phyloP scores from a whole-genome alignment of 179 eudicot genomes.

The Silene vulgaris region DNA sequence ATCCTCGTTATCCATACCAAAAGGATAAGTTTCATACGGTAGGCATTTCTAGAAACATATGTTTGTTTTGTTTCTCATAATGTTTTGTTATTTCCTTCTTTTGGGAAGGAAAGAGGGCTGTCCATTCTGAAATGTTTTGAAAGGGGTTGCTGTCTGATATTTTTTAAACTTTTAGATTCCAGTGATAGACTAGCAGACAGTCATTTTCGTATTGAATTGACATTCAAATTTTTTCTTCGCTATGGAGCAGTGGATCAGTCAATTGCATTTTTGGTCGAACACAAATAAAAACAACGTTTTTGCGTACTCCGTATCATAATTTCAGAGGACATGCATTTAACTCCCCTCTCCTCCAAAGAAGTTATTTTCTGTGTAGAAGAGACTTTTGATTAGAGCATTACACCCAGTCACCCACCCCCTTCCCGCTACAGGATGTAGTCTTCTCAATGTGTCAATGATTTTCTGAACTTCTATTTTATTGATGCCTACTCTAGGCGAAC shows the following conservation, averaged over 20 bases:
- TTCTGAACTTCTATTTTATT: constrained; percentile 12
- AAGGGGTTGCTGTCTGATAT: no score
- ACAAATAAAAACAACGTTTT: background rate
- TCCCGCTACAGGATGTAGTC: background rate
- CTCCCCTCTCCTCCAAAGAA: background rate
- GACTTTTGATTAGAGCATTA: background rate
- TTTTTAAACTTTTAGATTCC: no score
- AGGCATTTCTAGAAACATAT: no score
- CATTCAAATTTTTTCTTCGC: background rate
- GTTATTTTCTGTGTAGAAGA: background rate
- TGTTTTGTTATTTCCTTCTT: no score
- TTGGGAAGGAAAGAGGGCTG: no score
- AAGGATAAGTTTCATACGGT: no score
- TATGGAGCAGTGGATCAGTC: background rate
- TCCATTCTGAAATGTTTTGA: no score
- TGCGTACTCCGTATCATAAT: no score
- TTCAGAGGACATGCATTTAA: no score
- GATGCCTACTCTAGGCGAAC: constrained; percentile 42
- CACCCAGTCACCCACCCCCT: background rate
- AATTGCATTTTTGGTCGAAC: background rate
- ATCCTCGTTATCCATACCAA: no score
- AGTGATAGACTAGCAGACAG: background rate
- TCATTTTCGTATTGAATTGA: background rate
- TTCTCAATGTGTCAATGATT: background rate
- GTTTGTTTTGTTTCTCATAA: no score